Base-by-base conservation (phyloP, 352 stramenopile species). In the Pythium graminicola region DNA sequence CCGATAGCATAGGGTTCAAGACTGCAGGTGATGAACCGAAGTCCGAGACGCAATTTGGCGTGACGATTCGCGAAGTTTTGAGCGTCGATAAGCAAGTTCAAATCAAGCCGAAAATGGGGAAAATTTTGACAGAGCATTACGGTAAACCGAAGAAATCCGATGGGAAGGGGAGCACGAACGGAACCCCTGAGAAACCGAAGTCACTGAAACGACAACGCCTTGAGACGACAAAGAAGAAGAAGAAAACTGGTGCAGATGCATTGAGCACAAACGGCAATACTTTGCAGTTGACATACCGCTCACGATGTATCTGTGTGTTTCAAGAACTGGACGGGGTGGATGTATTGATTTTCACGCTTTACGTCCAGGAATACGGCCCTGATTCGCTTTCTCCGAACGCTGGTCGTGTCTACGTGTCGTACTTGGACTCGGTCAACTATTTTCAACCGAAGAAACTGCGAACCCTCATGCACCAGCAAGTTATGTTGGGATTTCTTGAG, bases 401-500 rank as follows among this genome's bases (percentile, higher is more conserved):
- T 39, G 80, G 84, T 1, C 76, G 81, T 44, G 81, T 94, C 2
- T 95, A 95, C 60, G 81, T 95, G 14, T 93, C 82, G 41, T 95
- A 95, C 51, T 51, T 95, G 54, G 85, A 95, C 50, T 93, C 81
- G 22, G 82, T 94, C 11, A 92, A 93, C 60, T 95, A 93, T 55
- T 91, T 95, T 47, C 76, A 92, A 51, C 85, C 85, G 4, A 93
- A 92, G 59, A 93, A 92, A 51, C 68, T 90, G 17, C 81, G 85
- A 4, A 94, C 85, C 7, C 54, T 92, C 39, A 90, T 93, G 80
- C 83, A 95, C 45, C 85, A 95, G 57, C 76, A 93, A 16, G 80
- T 95, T 41, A 93, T 95, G 76, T 54, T 93, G 11, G 84, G 78
- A 4, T 95, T 93, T 38, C 54, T 95, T 4, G 78, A 93, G 44